phyloP scores from a whole-genome alignment of 176 grass and related monocot genomes.

The Ensete glaucum region DNA sequence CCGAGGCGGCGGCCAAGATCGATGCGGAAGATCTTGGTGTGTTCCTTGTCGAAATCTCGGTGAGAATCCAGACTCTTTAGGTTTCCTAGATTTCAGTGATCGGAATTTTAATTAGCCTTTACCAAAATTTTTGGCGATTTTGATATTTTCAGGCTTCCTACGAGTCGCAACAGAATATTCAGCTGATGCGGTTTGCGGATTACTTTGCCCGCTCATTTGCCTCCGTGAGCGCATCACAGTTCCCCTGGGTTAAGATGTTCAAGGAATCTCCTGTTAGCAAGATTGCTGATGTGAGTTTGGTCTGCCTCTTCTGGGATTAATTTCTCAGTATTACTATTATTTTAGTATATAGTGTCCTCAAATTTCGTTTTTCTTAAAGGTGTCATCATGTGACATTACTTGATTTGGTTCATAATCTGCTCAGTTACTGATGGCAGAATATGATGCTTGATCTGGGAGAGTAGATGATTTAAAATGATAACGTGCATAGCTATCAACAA shows the following conservation, averaged over 20 bases:
- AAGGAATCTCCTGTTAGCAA: constrained; percentile 76
- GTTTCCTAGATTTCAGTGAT: constrained; percentile 16
- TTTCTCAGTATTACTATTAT: neutral
- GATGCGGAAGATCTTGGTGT: constrained; percentile 53
- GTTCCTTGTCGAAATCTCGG: constrained; percentile 70
- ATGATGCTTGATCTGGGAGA: neutral
- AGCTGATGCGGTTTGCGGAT: constrained; percentile 93
- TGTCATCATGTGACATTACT: too few species aligned
- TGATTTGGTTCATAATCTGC: too few species aligned
- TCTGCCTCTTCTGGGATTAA: neutral
- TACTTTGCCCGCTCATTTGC: constrained; percentile 73
- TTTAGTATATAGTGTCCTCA: neutral
- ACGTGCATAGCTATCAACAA: neutral
- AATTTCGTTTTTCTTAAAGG: too few species aligned
- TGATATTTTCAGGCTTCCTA: constrained; percentile 47
- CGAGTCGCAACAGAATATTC: constrained; percentile 69
- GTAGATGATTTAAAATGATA: neutral
- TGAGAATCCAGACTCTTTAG: constrained; percentile 33
- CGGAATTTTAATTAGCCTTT: constrained; percentile 23
- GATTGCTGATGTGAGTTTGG: constrained; percentile 63
- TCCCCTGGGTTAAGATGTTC: constrained; percentile 88
- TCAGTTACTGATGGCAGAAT: neutral
- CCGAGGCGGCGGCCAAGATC: constrained; percentile 60
- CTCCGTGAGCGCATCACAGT: constrained; percentile 55
- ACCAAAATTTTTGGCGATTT: constrained; percentile 1